phyloP scores from a whole-genome alignment of 2,329 filamentous ascomycete genomes.

The Sporothrix mexicana region DNA sequence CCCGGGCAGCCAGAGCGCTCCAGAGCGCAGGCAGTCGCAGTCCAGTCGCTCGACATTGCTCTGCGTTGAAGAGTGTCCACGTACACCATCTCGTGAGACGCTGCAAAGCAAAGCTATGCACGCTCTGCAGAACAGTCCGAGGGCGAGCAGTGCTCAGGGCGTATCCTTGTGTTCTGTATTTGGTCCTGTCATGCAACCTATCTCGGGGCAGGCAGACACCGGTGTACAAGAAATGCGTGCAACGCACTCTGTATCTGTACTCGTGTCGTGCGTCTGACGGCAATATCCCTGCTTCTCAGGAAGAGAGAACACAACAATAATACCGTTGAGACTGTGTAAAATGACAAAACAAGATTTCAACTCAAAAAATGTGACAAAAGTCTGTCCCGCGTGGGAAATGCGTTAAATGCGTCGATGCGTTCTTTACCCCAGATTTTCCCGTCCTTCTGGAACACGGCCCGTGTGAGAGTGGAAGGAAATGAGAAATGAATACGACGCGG shows the following conservation, averaged over 20 bases:
- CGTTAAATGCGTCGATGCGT: neutral
- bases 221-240: neutral
- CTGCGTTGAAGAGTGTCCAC: neutral
- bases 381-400: neutral
- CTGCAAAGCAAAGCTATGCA: too few species aligned
- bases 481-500: neutral
- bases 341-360: too few species aligned
- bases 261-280: neutral
- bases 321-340: too few species aligned
- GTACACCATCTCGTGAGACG: constrained; percentile 8
- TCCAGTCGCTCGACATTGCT: neutral
- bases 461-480: neutral
- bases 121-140: neutral
- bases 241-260: neutral
- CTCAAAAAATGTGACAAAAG: too few species aligned
- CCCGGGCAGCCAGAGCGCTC: neutral
- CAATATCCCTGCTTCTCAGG: neutral
- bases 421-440: constrained; percentile 31
- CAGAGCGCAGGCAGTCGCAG: neutral
- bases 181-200: neutral
- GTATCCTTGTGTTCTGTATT: neutral
- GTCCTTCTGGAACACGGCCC: constrained; percentile 30
- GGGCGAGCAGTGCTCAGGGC: neutral
- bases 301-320: neutral
- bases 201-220: neutral